Evolutionary conservation across 2,329 filamentous ascomycete genomes (phyloP).

Genomic region (Xylariaceae sp.): DNA sequence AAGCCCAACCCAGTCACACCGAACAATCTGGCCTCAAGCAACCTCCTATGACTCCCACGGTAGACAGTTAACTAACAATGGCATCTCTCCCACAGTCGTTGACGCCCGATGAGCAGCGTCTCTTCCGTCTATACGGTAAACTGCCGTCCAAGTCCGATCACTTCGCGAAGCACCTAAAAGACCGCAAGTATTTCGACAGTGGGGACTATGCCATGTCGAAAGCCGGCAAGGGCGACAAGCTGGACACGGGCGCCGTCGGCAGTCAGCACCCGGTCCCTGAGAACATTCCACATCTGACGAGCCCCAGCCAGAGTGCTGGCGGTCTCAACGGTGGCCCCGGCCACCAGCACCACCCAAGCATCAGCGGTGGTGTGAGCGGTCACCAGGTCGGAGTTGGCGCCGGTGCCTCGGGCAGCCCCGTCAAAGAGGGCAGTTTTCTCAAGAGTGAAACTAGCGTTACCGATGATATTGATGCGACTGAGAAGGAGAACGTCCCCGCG

Average conservation of each 20-base stretch:
- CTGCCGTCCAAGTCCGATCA: conserved; percentile 95
- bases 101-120: conserved; percentile 91
- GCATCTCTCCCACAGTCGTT: conserved; percentile 68
- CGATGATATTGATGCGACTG: conserved; percentile 55
- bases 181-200: conserved; percentile 98
- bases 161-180: conserved; percentile 97
- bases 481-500: conserved; percentile 45
- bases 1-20: not conserved
- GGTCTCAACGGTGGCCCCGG: conserved; percentile 47
- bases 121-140: conserved; percentile 97
- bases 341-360: conserved; percentile 41
- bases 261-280: conserved; percentile 93
- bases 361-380: conserved; percentile 49
- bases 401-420: conserved; percentile 71
- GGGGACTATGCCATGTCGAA: conserved; percentile 97
- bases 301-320: conserved; percentile 57
- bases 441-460: conserved; percentile 76
- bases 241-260: conserved; percentile 91
- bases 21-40: not conserved
- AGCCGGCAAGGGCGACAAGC: conserved; percentile 93
- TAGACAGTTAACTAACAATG: conserved; percentile 7
- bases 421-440: conserved; percentile 89
- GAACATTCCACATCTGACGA: conserved; percentile 89
- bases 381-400: conserved; percentile 45
- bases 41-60: not conserved